Percentiles rank a stretch among this genome's conserved stretches.
Evolutionary conservation across 495 filamentous ascomycete genomes (phyloP).

Genomic region (Penicillium pancosmium): DNA sequence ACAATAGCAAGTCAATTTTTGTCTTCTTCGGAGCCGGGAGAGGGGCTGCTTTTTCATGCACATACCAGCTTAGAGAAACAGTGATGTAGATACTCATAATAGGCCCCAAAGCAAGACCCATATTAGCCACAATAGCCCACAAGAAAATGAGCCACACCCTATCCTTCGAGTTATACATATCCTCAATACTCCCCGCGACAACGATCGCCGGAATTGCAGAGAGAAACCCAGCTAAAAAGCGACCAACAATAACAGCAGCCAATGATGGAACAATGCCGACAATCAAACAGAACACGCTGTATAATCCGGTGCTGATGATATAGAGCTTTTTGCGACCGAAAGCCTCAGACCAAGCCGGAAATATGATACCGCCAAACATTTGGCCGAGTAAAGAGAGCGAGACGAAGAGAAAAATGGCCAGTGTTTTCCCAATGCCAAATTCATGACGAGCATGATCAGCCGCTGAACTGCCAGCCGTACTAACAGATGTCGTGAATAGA

Average conservation of each 20-base stretch:
- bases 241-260: slow-evolving; percentile 34
- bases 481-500: slow-evolving; percentile 25
- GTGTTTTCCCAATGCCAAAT: slow-evolving; percentile 18
- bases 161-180: slow-evolving; percentile 46
- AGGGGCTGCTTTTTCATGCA: neutral
- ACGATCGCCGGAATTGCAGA: slow-evolving; percentile 49
- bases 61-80: slow-evolving; percentile 34
- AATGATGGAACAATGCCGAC: slow-evolving; percentile 34
- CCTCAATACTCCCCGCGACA: slow-evolving; percentile 50
- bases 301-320: slow-evolving; percentile 37
- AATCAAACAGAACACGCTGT: slow-evolving; percentile 40
- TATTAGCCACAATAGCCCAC: slow-evolving; percentile 41
- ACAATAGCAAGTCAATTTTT: neutral
- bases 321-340: slow-evolving; percentile 52
- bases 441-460: slow-evolving; percentile 24
- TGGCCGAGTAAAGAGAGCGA: slow-evolving; percentile 47
- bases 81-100: slow-evolving; percentile 48
- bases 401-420: slow-evolving; percentile 32
- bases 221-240: slow-evolving; percentile 43
- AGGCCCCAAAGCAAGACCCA: slow-evolving; percentile 47
- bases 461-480: slow-evolving; percentile 30
- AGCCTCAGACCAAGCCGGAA: slow-evolving; percentile 49
- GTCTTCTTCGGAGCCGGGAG: neutral
- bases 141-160: slow-evolving; percentile 50
- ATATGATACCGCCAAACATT: slow-evolving; percentile 47